A percentile compares a stretch with the other conserved stretches of the same genome.
Evolutionary conservation across 768 basidiomycete genomes (phyloP).

Genomic region (button mushroom (Agaricus bisporus)): DNA sequence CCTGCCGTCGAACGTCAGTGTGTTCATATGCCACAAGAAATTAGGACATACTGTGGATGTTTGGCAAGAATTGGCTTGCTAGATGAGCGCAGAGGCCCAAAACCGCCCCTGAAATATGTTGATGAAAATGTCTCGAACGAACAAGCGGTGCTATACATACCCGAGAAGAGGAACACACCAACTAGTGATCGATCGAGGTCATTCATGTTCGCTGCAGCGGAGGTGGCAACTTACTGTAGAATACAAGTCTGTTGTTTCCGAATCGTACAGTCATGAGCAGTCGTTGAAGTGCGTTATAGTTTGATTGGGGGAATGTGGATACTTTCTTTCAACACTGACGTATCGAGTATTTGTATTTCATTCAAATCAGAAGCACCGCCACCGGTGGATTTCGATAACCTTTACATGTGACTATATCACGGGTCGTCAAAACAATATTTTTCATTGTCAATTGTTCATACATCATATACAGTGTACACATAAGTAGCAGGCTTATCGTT

Average conservation of each 20-base stretch:
- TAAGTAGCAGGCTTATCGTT: background rate
- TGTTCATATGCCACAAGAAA: background rate
- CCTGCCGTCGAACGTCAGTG: slow-evolving; percentile 28
- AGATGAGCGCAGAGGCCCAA: slow-evolving; percentile 68
- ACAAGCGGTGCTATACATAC: slow-evolving; percentile 18
- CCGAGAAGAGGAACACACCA: slow-evolving; percentile 38
- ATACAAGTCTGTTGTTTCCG: slow-evolving; percentile 44
- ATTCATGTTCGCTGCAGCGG: background rate
- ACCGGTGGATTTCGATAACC: background rate
- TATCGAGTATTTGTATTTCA: too few relatives aligned
- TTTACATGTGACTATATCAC: background rate
- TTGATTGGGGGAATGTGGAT: background rate
- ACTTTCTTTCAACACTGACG: too few relatives aligned
- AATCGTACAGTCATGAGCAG: slow-evolving; percentile 55
- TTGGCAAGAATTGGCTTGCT: slow-evolving; percentile 60
- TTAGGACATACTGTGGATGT: slow-evolving; percentile 47
- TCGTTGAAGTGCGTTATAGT: background rate
- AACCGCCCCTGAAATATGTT: slow-evolving; percentile 35
- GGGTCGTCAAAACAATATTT: background rate
- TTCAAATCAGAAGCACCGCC: too few relatives aligned
- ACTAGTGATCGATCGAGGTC: slow-evolving; percentile 24
- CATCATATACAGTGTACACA: slow-evolving; percentile 1
- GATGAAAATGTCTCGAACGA: background rate
- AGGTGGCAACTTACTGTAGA: slow-evolving; percentile 37
- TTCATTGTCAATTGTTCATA: too few relatives aligned